Conservation (phyloP, 2,329 filamentous ascomycete species). For the Pseudovirgaria hyperparasitica region DNA sequence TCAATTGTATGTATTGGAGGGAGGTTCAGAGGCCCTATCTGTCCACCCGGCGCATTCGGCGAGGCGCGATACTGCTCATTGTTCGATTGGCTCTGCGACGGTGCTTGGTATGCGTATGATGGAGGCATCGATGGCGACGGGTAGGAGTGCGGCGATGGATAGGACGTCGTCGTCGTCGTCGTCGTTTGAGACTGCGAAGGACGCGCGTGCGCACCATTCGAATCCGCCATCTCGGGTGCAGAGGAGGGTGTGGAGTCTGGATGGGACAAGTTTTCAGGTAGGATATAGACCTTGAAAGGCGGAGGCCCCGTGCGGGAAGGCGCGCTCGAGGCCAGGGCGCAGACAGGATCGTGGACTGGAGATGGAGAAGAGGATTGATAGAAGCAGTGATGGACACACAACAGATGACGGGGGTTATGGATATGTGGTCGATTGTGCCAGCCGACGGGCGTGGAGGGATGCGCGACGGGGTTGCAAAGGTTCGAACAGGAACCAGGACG, state of each 20-base stretch:
- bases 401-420: too few species aligned
- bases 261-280: background rate
- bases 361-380: too few species aligned
- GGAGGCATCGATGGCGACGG: conserved; percentile 37
- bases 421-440: too few species aligned
- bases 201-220: conserved; percentile 19
- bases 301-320: too few species aligned
- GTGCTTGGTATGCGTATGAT: conserved; percentile 36
- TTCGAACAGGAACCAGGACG: too few species aligned
- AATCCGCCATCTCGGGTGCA: conserved; percentile 21
- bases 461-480: too few species aligned
- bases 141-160: conserved; percentile 36
- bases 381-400: too few species aligned
- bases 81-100: conserved; percentile 20
- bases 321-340: too few species aligned
- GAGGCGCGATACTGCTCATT: conserved; percentile 34
- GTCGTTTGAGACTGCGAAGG: too few species aligned
- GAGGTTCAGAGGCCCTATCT: conserved; percentile 33
- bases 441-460: too few species aligned
- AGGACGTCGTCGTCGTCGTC: conserved; percentile 20
- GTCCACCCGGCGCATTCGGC: conserved; percentile 31
- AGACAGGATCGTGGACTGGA: too few species aligned
- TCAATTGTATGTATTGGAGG: conserved; percentile 39
- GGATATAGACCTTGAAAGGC: background rate
- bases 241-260: conserved; percentile 13